Conservation (phyloP, 148 eudicot genomes). For the Fagopyrum tataricum region DNA sequence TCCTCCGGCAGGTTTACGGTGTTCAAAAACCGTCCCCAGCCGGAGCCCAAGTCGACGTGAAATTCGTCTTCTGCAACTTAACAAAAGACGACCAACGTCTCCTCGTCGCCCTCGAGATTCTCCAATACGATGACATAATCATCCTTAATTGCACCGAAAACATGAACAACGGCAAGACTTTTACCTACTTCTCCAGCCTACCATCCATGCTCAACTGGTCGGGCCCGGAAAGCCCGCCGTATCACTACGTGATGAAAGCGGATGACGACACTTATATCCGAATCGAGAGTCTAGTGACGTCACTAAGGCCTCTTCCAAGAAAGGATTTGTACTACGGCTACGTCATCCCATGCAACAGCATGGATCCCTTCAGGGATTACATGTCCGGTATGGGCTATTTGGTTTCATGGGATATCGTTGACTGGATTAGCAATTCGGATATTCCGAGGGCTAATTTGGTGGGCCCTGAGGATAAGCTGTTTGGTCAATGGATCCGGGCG, state of each 20-base stretch:
- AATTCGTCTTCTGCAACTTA: constrained; percentile 81
- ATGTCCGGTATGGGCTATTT: constrained; percentile 95
- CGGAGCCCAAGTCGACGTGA: constrained; percentile 58
- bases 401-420: constrained; percentile 79
- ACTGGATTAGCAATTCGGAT: constrained; percentile 68
- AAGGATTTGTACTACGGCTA: constrained; percentile 85
- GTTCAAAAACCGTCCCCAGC: constrained; percentile 31
- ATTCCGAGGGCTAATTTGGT: constrained; percentile 64
- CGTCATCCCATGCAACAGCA: constrained; percentile 76
- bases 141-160: constrained; percentile 44
- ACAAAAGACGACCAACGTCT: constrained; percentile 81
- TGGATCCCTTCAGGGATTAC: constrained; percentile 76
- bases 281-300: constrained; percentile 49
- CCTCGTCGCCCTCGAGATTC: constrained; percentile 73
- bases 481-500: constrained; percentile 69
- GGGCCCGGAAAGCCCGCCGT: constrained; percentile 41
- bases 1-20: constrained; percentile 64
- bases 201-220: constrained; percentile 38
- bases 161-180: constrained; percentile 92
- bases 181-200: constrained; percentile 72
- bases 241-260: constrained; percentile 76
- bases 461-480: constrained; percentile 74
- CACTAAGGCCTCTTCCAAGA: constrained; percentile 61
- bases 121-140: constrained; percentile 49
- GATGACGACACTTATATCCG: constrained; percentile 79